Conservation (phyloP, 257 asterid genomes). For the Plantago major region DNA sequence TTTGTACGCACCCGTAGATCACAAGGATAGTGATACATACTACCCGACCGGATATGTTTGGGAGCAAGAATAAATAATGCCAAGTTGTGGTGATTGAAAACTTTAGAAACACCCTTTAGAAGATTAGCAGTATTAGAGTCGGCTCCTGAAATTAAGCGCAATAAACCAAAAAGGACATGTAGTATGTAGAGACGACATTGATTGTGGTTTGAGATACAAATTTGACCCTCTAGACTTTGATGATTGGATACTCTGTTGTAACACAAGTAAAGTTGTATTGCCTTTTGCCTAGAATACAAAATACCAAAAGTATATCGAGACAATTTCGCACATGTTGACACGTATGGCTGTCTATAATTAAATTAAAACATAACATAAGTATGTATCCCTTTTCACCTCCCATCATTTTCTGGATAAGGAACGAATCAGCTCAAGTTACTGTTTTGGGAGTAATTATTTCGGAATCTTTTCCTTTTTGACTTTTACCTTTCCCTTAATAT, state of each 20-base stretch:
- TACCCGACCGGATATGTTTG: too few species aligned
- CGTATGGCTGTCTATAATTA: conserved; percentile 7
- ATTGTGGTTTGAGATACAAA: background rate
- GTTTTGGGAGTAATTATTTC: too few species aligned
- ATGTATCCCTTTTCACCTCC: too few species aligned
- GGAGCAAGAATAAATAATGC: too few species aligned
- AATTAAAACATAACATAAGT: too few species aligned
- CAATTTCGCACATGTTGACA: conserved; percentile 33
- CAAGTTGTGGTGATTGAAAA: background rate
- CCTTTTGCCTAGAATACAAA: conserved; percentile 20
- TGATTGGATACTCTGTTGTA: background rate
- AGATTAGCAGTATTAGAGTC: background rate
- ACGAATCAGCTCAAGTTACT: too few species aligned
- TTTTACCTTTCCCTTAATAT: too few species aligned
- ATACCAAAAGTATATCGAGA: conserved; percentile 16
- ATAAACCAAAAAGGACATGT: background rate
- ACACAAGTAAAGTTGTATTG: background rate
- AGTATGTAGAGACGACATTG: background rate
- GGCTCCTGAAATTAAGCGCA: background rate
- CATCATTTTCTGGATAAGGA: too few species aligned
- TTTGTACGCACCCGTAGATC: too few species aligned
- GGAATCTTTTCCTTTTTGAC: too few species aligned
- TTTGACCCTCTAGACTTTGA: too few species aligned
- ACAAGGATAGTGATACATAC: too few species aligned
- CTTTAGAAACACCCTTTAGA: background rate